Percentiles rank a stretch among this genome's conserved stretches.
Evolutionary conservation across 306 rosid genomes (phyloP).

Genomic region (Inga oerstediana): DNA sequence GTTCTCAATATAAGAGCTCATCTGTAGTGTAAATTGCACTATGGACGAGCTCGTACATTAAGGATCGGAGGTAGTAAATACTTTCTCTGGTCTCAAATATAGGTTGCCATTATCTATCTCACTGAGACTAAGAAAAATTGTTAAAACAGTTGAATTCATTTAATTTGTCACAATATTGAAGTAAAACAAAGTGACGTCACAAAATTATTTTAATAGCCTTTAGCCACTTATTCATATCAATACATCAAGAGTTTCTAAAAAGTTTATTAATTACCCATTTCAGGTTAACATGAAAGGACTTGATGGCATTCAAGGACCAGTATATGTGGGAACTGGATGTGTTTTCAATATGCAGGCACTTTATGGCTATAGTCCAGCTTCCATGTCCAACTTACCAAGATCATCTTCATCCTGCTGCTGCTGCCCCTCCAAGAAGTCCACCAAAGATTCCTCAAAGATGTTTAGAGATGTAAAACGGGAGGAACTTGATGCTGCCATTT

Average conservation of each 20-base stretch:
- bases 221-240: neutral
- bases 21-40: no score
- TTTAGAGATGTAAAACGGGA: conserved; percentile 76
- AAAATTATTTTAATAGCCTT: neutral
- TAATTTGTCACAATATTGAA: neutral
- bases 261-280: conserved; percentile 37
- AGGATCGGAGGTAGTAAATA: neutral
- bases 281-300: conserved; percentile 99
- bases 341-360: conserved; percentile 96
- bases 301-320: conserved; percentile 98
- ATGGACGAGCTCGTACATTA: no score
- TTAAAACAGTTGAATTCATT: neutral
- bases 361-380: conserved; percentile 89
- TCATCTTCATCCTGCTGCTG: conserved; percentile 80
- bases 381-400: conserved; percentile 64
- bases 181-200: conserved; percentile 1
- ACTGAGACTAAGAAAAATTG: neutral
- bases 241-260: conserved; percentile 14
- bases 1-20: no score
- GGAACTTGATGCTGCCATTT: conserved; percentile 83
- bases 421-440: conserved; percentile 72
- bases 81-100: neutral
- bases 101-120: neutral
- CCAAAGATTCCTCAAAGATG: conserved; percentile 53
- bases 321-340: conserved; percentile 95